phyloP scores from a whole-genome alignment of 345 rosid species.

The Mangifera indica region DNA sequence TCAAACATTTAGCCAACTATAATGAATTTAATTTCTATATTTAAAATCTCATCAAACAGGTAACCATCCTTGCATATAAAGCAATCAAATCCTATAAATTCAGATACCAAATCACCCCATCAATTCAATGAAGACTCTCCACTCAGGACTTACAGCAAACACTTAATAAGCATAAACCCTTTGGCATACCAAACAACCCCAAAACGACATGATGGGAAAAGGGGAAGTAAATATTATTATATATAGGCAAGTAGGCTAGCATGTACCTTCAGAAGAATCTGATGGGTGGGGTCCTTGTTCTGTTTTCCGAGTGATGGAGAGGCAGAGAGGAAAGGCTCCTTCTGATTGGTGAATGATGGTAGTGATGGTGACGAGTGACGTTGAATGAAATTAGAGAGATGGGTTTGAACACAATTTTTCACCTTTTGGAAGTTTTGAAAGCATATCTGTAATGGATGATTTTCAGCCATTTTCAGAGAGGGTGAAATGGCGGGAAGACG shows the following conservation, averaged over 20 bases:
- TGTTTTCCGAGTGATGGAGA: conserved; percentile 27
- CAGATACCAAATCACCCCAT: background rate
- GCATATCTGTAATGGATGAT: conserved; percentile 46
- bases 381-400: conserved; percentile 45
- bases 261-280: conserved; percentile 44
- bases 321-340: conserved; percentile 37
- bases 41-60: background rate
- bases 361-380: conserved; percentile 6
- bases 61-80: background rate
- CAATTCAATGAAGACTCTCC: conserved; percentile 6
- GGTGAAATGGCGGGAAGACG: conserved; percentile 2
- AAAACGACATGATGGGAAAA: background rate
- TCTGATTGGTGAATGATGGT: conserved; percentile 18
- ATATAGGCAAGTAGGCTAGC: background rate
- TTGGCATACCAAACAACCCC: background rate
- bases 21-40: background rate
- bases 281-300: conserved; percentile 20
- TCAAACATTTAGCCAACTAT: background rate
- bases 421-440: conserved; percentile 42
- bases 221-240: background rate
- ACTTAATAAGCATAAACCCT: conserved; percentile 20
- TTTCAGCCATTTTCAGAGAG: conserved; percentile 43
- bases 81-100: background rate
- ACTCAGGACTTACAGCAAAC: conserved; percentile 52
- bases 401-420: conserved; percentile 53